Evolutionary conservation across 441 rosid genomes (phyloP).

Genomic region (Erodium texanum): DNA sequence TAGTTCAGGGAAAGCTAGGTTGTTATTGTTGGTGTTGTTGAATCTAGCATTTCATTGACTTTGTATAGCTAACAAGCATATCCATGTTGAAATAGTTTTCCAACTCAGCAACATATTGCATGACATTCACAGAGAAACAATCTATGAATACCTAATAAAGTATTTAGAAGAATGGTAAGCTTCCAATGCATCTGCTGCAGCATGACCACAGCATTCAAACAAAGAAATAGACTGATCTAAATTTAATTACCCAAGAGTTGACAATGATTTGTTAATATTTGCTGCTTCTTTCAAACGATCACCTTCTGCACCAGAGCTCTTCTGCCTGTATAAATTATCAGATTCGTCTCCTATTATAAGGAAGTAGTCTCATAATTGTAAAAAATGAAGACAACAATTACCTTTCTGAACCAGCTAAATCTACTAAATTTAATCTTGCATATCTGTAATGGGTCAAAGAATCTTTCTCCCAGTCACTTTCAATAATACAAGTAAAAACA

Average conservation of each 20-base stretch:
- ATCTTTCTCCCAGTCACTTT: conserved; percentile 95
- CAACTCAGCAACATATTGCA: conserved; percentile 1
- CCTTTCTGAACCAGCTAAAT: conserved; percentile 99
- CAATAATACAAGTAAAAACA: conserved; percentile 92
- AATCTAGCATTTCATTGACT: not conserved
- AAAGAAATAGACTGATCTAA: conserved; percentile 10
- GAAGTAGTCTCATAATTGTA: conserved; percentile 14
- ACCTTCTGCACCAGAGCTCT: conserved; percentile 96
- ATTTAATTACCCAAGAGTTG: conserved; percentile 73
- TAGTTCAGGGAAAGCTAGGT: not conserved
- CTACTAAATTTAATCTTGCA: conserved; percentile 94
- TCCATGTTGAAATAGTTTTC: not conserved
- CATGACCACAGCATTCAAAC: not conserved
- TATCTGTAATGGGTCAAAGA: conserved; percentile 75
- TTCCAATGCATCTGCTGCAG: not conserved
- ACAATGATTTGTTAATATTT: conserved; percentile 81
- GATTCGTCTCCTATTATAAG: not conserved
- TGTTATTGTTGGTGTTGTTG: not conserved
- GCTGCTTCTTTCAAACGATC: conserved; percentile 98
- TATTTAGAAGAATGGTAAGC: conserved; percentile 1
- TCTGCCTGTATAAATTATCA: conserved; percentile 49
- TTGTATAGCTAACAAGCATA: conserved; percentile 2
- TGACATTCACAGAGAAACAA: not conserved
- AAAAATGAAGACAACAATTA: conserved; percentile 16
- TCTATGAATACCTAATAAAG: not conserved